Base-by-base conservation (phyloP, 73 alveolate genomes). In the Blepharisma stoltei region DNA sequence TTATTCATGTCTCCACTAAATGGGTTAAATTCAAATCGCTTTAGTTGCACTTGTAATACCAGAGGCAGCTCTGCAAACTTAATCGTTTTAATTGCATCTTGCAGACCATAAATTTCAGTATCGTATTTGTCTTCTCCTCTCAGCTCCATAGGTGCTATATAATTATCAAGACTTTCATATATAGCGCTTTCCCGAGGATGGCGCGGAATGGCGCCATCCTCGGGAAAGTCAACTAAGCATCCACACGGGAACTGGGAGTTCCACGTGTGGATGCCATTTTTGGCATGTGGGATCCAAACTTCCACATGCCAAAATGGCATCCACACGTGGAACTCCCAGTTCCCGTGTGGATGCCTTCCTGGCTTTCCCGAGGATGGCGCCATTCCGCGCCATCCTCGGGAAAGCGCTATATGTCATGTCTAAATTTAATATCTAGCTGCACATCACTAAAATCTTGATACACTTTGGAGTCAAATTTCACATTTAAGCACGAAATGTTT, bases 121-220 rank as follows among this genome's bases (percentile, higher is more conserved):
- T 90, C 97, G 80, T 84, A 84, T 88, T 84, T 78, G 82, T 93
- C 83, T 47, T 93, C 97, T 44, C 95, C 95, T 52, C 77, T 91
- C 38, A 93, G 82, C 67, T 70, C 81, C 78, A 89, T 97, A 55
- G 89, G 89, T 70, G 87, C 84, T 0, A 90, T 83, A 84, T 93
- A 93, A 37, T 90, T 66, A 73, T 79, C 85, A 44, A 60, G 23
- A 60, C 73, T 60, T 60, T 60, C 46, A 60, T 18, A 60, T 14
- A n/a, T n/a, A n/a, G n/a, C n/a, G n/a, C n/a, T n/a, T n/a, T n/a
- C n/a, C n/a, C n/a, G n/a, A n/a, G n/a, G n/a, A n/a, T n/a, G n/a
- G n/a, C n/a, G n/a, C n/a, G n/a, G n/a, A n/a, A n/a, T n/a, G n/a
- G n/a, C n/a, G n/a, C n/a, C n/a, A n/a, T n/a, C n/a, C n/a, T n/a